Evolutionary conservation across 2,329 filamentous ascomycete species (phyloP), one percentile per base, ranked within the genome.

Genomic region (Trichoderma koningiopsis): DNA sequence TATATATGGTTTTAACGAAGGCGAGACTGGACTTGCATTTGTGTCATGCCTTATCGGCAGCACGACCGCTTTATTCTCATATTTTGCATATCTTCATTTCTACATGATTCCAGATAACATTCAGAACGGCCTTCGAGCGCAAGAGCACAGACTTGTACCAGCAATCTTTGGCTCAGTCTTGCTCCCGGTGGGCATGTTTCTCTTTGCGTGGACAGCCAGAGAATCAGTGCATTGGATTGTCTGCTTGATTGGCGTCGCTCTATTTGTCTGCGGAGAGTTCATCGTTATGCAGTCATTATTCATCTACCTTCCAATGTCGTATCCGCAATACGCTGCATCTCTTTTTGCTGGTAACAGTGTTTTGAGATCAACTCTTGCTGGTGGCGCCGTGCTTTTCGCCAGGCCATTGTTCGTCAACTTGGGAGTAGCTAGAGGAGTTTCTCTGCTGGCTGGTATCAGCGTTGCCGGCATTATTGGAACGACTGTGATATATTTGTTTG

Each of bases 181-280:
- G 13, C 89, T 92, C 24, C 89, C 90, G 6, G 81, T 90, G 70
- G 88, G 89, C 13, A 77, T 93, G 0, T 91, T 93, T 76, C n/a
- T 47, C 2, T 47, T n/a, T 10, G 19, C 40, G 5, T 47, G 40
- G 40, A 47, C 19, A 47, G 40, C 40, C 5, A 47, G 19, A 7
- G 16, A 19, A 47, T 47, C 40, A 47, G 40, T 47, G 19, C 40
- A 47, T 47, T 47, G 19, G 19, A 47, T 47, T 5, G 40, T 47
- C 2, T n/a, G 16, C 16, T 47, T 47, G n/a, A 47, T n/a, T 47
- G 19, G 40, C 16, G 40, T 47, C 11, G 19, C 16, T 47, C 40
- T n/a, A 19, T n/a, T 87, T 90, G 73, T 92, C 92, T 77, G 89
- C 85, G 8, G 86, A 81, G 85, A 80, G 74, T 84, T 77, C 55